Base-by-base conservation (phyloP, 305 asterid species). In the Solanum aculeatissimum region DNA sequence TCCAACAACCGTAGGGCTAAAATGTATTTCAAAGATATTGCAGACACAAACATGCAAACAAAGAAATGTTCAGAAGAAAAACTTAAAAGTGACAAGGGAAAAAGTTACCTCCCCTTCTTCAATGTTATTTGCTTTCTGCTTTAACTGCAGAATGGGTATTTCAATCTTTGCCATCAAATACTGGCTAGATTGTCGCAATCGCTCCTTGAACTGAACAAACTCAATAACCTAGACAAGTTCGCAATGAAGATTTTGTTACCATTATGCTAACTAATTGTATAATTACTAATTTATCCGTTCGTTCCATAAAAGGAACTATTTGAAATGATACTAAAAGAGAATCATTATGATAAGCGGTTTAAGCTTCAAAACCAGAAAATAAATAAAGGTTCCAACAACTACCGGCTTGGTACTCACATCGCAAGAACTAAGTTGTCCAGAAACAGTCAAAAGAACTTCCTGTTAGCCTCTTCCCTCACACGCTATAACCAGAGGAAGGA, bases 141-240 rank as follows among this genome's bases (percentile, higher is more conserved):
- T 97, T 83, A 97, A 90, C 93, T 93, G 97, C 86, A 97, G 87
- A 91, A 97, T 90, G 55, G 98, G 91, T 84, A 91, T 90, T 92
- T 97, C 99, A 85, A 95, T 92, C 91, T 93, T 97, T 54, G 95
- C 96, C 90, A 89, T 87, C 71, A 95, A 84, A 87, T 97, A 97
- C 89, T 95, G 99, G 88, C 90, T 91, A 53, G 99, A 97, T 25
- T 91, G 90, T 86, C 92, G 98, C 87, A 97, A 84, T 81, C 92
- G 92, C 86, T 95, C 97, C 93, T 97, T 97, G 87, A 97, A 97
- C 88, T 94, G 98, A 86, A 97, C 97, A 82, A 97, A 97, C 83
- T 97, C 99, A 89, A 94, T 91, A 62, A 93, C 99, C 99, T 97
- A 85, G 63, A 85, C 85, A 63, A 81, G 47, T 82, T 78, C 4